Conservation (phyloP, 768 basidiomycete genomes). For the Lentinula sp. region DNA sequence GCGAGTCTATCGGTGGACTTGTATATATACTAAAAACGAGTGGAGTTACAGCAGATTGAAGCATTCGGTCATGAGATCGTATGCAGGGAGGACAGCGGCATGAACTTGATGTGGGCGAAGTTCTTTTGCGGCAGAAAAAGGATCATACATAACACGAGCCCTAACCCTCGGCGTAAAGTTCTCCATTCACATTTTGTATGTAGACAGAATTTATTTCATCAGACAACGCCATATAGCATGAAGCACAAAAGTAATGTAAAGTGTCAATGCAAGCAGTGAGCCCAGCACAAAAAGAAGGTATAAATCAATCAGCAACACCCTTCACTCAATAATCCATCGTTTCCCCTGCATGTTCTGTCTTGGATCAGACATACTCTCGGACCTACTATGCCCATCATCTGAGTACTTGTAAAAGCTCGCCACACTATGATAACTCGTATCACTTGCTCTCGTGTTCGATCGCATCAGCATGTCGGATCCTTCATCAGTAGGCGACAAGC, state of each 20-base stretch:
- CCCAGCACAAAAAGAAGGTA: not conserved
- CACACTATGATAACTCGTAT: slow-evolving; percentile 31
- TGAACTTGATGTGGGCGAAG: not conserved
- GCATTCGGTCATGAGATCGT: not conserved
- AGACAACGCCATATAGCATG: not conserved
- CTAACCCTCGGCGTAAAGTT: not conserved
- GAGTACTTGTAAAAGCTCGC: slow-evolving; percentile 24
- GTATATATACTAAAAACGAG: not conserved
- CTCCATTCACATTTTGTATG: too few relatives aligned
- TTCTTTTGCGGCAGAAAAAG: not conserved
- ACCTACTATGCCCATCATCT: slow-evolving; percentile 18
- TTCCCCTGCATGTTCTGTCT: slow-evolving; percentile 9
- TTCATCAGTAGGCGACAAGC: slow-evolving; percentile 21
- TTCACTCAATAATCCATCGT: slow-evolving; percentile 24
- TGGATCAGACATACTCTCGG: slow-evolving; percentile 1
- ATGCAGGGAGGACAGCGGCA: not conserved
- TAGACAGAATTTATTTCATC: not conserved
- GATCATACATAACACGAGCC: not conserved
- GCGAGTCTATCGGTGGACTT: not conserved
- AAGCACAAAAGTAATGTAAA: not conserved
- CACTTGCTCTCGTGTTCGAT: slow-evolving; percentile 30
- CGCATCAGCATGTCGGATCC: slow-evolving; percentile 18
- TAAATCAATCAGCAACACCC: not conserved
- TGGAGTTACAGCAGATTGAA: not conserved
- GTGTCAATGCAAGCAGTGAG: not conserved